Percentiles rank a stretch among this genome's conserved stretches.
Evolutionary conservation across 371 early-diverging fungal species (phyloP).

Genomic region (Rhizomucor pusillus): DNA sequence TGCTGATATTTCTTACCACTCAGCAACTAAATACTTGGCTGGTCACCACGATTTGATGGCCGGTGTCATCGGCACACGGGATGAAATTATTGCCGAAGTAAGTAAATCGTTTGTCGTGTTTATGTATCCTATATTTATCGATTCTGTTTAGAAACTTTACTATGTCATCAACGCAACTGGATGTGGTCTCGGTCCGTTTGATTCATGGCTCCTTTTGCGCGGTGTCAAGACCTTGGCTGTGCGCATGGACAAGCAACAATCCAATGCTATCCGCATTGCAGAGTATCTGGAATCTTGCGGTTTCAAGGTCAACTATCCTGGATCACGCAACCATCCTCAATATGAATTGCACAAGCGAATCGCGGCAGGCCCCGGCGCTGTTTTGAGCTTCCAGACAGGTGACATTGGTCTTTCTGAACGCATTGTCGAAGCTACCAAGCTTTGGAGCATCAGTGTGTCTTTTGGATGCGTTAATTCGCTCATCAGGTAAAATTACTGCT

Average conservation of each 20-base stretch:
- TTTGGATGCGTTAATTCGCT: constrained; percentile 97
- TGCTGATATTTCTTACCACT: constrained; percentile 86
- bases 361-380: constrained; percentile 90
- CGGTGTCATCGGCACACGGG: constrained; percentile 79
- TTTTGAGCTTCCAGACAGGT: constrained; percentile 92
- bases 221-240: constrained; percentile 89
- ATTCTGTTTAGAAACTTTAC: constrained; percentile 49
- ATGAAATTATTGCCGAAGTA: constrained; percentile 70
- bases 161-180: constrained; percentile 93
- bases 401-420: constrained; percentile 76
- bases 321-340: constrained; percentile 83
- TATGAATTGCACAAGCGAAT: constrained; percentile 78
- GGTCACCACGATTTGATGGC: constrained; percentile 96
- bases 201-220: constrained; percentile 82
- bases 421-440: constrained; percentile 79
- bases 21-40: constrained; percentile 86
- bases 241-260: constrained; percentile 85
- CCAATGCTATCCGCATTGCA: constrained; percentile 75
- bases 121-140: background rate
- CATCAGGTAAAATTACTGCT: constrained; percentile 77
- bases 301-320: constrained; percentile 88
- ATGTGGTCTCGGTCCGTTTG: constrained; percentile 83
- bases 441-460: constrained; percentile 92
- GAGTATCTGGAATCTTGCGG: constrained; percentile 75
- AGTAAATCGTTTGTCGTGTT: constrained; percentile 11